phyloP scores from a whole-genome alignment of 805 yeast genomes.

The Zygoascus flipseniorum region DNA sequence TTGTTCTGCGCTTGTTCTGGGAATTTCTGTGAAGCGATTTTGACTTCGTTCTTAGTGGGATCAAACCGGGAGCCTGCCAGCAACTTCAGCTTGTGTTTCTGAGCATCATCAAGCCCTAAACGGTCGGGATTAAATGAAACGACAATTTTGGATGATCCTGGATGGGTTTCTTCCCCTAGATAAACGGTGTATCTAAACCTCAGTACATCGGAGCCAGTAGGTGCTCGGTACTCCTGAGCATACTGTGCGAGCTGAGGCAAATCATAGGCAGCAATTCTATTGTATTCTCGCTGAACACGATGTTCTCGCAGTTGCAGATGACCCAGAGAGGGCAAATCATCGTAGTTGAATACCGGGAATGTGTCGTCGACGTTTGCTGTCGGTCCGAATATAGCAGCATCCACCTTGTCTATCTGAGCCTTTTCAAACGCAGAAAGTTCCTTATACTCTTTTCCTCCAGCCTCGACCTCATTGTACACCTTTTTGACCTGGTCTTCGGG shows the following conservation, averaged over 20 bases:
- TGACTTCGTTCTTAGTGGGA: constrained; percentile 47
- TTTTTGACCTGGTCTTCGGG: constrained; percentile 18
- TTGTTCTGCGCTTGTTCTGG: constrained; percentile 83
- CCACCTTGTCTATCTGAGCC: constrained; percentile 14
- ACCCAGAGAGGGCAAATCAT: constrained; percentile 61
- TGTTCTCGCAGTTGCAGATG: constrained; percentile 63
- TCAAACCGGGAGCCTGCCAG: constrained; percentile 75
- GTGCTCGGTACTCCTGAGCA: constrained; percentile 42
- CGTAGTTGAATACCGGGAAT: constrained; percentile 38
- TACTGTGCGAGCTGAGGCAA: constrained; percentile 57
- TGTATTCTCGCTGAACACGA: constrained; percentile 66
- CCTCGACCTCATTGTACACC: constrained; percentile 21
- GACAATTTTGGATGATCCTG: constrained; percentile 62
- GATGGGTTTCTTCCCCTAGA: constrained; percentile 67
- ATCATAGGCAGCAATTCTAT: constrained; percentile 84
- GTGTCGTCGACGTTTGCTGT: constrained; percentile 4
- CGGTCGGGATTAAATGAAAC: constrained; percentile 41
- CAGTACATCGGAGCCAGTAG: constrained; percentile 29
- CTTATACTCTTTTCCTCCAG: constrained; percentile 15
- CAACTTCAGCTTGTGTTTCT: constrained; percentile 67
- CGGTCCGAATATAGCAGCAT: constrained; percentile 20
- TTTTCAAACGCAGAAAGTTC: constrained; percentile 12
- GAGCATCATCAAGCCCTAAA: constrained; percentile 38
- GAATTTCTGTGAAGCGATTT: constrained; percentile 56
- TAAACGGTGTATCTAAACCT: constrained; percentile 65